Conservation (phyloP, 768 basidiomycete species). For the Kwoniella bestiolae region DNA sequence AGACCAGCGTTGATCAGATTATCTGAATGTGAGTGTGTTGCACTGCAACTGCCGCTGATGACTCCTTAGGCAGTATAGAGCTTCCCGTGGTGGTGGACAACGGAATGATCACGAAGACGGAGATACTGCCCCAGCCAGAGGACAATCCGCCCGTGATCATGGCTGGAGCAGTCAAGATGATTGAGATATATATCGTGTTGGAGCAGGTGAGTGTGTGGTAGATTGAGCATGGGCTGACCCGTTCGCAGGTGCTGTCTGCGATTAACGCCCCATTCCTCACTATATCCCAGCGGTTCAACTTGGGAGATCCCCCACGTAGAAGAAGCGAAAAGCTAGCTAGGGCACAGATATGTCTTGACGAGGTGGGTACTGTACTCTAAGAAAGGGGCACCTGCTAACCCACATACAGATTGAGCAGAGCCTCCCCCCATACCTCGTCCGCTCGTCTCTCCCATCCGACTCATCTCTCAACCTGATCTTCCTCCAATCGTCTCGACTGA, state of each 20-base stretch:
- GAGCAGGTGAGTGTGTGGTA: slow-evolving; percentile 8
- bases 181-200: slow-evolving; percentile 12
- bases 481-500: slow-evolving; percentile 10
- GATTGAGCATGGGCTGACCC: not conserved
- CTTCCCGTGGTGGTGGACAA: slow-evolving; percentile 18
- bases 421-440: slow-evolving; percentile 11
- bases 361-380: not conserved
- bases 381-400: not conserved
- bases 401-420: slow-evolving; percentile 8
- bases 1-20: slow-evolving; percentile 15
- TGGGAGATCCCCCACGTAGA: slow-evolving; percentile 4
- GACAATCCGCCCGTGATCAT: slow-evolving; percentile 17
- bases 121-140: slow-evolving; percentile 14
- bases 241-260: slow-evolving; percentile 6
- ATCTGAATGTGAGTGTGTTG: slow-evolving; percentile 8
- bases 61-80: slow-evolving; percentile 8
- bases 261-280: slow-evolving; percentile 16
- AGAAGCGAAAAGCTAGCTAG: slow-evolving; percentile 10
- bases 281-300: slow-evolving; percentile 14
- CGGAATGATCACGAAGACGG: slow-evolving; percentile 15
- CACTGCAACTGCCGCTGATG: not conserved
- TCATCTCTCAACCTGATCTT: slow-evolving; percentile 8
- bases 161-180: slow-evolving; percentile 17
- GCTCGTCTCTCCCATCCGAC: not conserved
- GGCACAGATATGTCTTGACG: slow-evolving; percentile 13